Base-by-base conservation (phyloP, 202 grass and related monocot species). In the Carex arenaria region DNA sequence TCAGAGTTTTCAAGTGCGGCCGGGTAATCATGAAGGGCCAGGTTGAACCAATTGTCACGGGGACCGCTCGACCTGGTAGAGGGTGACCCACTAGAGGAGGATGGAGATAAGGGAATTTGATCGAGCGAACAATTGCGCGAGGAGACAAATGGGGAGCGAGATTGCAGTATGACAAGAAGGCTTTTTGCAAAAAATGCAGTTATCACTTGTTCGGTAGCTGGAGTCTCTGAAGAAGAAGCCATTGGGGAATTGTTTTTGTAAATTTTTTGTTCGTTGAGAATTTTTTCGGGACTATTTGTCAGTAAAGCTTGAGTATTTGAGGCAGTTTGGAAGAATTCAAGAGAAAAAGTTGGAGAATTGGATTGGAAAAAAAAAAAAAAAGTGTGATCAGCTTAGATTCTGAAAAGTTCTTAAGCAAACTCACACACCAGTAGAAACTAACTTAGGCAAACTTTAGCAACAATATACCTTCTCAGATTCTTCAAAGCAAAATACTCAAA, bases 111-210 rank as follows among this genome's bases (percentile, higher is more conserved):
- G 3, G 38, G 53, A 22, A 83, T 70, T n/a, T 74, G 86, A 78
- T 85, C 79, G 9, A 79, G 52, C 3, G 31, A 88, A 69, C 91
- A 91, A 78, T 91, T 98, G 77, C 92, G 95, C 0, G 92, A 95
- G 7, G 92, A 98, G 3, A 90, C 92, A 1, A 90, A 98, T 1
- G 95, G 95, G 30, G 95, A 98, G 47, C 95, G 89, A 0, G 90
- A 98, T 90, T 98, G 89, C 31, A 98, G 89, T 80, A 98, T 93
- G 79, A 98, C 93, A 86, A 93, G 95, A 28, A 98, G 92, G 80
- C 90, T 95, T 85, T 98, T 98, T 60, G 92, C 92, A 32, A 98
- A 95, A 74, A 98, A 91, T 76, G 94, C 95, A 0, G 95, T 98
- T 76, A 98, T 98, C 55, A 98, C 92, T 75, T 98, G 95, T 84